Evolutionary conservation across 441 rosid species (phyloP).

Genomic region (Monsonia emarginata): DNA sequence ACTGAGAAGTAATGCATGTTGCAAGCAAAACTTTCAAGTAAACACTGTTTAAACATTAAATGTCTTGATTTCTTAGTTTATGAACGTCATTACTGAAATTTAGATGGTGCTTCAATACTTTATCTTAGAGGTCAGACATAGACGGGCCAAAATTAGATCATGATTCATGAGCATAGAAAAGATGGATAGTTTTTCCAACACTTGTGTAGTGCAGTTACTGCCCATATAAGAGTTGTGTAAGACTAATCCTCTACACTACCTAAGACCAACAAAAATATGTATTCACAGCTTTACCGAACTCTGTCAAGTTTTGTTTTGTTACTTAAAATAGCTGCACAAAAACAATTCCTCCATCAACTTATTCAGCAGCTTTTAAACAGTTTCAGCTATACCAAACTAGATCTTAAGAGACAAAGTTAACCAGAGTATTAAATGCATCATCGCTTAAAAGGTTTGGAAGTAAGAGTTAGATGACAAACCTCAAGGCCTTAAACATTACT

Average conservation of each 20-base stretch:
- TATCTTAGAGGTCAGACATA: no score
- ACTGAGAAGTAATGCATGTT: no score
- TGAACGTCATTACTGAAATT: no score
- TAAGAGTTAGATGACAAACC: constrained; percentile 44
- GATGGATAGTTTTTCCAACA: not conserved
- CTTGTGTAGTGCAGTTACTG: not conserved
- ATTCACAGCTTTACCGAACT: not conserved
- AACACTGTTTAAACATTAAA: no score
- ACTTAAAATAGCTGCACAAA: not conserved
- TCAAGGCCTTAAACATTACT: constrained; percentile 61
- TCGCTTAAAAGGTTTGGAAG: constrained; percentile 5
- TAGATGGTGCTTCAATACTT: no score
- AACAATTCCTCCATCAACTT: not conserved
- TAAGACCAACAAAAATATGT: not conserved
- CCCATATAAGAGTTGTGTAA: no score
- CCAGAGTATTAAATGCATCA: not conserved
- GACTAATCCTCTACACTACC: not conserved
- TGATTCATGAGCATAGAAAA: no score
- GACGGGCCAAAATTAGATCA: no score
- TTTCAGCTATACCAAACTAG: not conserved
- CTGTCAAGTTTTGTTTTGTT: not conserved
- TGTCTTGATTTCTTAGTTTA: no score
- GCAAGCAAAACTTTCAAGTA: no score
- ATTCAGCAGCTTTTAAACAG: not conserved
- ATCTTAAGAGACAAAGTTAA: not conserved